Evolutionary conservation across 495 filamentous ascomycete species (phyloP), one percentile per base, ranked within the genome.

Genomic region (Chlorociboria aeruginascens): DNA sequence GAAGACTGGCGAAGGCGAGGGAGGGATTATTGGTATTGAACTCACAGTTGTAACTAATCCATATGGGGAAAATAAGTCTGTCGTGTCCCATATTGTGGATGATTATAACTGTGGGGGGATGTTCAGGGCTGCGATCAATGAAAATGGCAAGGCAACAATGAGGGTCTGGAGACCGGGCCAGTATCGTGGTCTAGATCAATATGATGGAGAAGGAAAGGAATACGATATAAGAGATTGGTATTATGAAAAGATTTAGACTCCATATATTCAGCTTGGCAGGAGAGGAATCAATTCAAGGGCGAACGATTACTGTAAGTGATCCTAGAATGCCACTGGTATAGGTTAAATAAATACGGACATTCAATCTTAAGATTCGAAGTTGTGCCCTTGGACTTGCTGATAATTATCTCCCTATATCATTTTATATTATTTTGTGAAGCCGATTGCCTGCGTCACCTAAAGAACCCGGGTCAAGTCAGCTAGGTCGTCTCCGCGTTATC

Each of bases 91-190:
- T 28, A 60, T 72, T n/a, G 59, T 73, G 13, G 60, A 66, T 58
- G 83, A 87, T 56, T 86, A 83, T 61, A 95, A 96, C 60, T 94
- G 85, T 55, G 84, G 81, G 3, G 89, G 89, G 0, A 90, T 96
- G 86, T 93, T 86, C 64, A 71, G 88, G 29, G 85, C 84, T 7
- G 92, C 81, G 76, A 61, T 86, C 30, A 78, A 85, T 50, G 74
- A 72, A 32, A 52, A 78, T 35, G 86, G 82, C 3, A 64, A 64
- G 31, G 73, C 76, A 47, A 69, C 65, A 45, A 78, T 82, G 36
- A 77, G 78, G 51, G 78, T 89, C 0, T 93, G 69, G 57, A 64
- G 63, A 29, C 43, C 46, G 1, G 45, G 48, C 6, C 54, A 61
- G 39, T 37, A 57, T 36, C 56, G 61, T 1, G 63, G 65, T 8